Conservation (phyloP, 148 eudicot genomes). For the Vaccinium corymbosum region DNA sequence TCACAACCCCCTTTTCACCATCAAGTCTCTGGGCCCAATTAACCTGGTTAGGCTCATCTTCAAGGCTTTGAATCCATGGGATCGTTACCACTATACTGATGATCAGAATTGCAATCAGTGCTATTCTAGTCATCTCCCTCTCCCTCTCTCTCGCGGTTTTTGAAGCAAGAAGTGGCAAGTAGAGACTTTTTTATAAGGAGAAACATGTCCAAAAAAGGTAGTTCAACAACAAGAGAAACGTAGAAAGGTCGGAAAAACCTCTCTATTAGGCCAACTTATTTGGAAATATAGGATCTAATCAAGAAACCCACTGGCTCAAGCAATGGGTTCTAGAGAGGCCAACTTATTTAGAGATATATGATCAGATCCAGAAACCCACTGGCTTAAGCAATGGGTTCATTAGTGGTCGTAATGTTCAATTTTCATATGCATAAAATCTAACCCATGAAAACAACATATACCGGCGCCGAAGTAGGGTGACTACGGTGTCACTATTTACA, state of each 20-base stretch:
- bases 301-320: too few species aligned
- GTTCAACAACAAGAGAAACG: not conserved
- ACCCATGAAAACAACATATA: not conserved
- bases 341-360: not conserved
- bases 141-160: not conserved
- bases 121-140: conserved; percentile 3
- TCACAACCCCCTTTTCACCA: conserved; percentile 13
- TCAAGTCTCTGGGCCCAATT: conserved; percentile 28
- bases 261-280: not conserved
- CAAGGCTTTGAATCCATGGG: not conserved
- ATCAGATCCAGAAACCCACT: not conserved
- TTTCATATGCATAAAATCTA: not conserved
- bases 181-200: not conserved
- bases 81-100: not conserved
- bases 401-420: not conserved
- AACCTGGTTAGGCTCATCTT: conserved; percentile 8
- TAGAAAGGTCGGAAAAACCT: not conserved
- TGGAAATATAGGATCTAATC: not conserved
- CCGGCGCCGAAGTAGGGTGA: not conserved
- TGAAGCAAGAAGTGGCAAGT: not conserved
- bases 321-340: not conserved
- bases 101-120: not conserved
- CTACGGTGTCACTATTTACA: not conserved
- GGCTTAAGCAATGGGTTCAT: not conserved
- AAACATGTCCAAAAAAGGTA: not conserved